phyloP scores from a whole-genome alignment of 371 early-diverging fungal genomes.

The Syncephalastrum racemosum region DNA sequence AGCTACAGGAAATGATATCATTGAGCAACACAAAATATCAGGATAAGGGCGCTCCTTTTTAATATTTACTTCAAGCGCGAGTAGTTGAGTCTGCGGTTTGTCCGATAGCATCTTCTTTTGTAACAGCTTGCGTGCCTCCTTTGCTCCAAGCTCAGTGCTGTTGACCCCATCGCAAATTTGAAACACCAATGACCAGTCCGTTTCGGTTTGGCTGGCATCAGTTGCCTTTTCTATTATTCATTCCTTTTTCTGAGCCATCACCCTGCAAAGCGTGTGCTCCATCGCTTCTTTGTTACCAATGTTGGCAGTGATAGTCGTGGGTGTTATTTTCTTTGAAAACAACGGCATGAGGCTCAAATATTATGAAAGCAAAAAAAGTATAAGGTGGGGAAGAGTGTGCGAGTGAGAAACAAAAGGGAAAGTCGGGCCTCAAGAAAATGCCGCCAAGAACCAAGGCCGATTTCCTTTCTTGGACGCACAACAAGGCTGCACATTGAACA shows the following conservation, averaged over 20 bases:
- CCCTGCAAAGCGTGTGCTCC: background rate
- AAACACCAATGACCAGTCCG: slow-evolving; percentile 48
- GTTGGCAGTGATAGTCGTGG: slow-evolving; percentile 41
- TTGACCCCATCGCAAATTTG: slow-evolving; percentile 44
- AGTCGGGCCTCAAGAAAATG: background rate
- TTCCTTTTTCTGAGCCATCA: slow-evolving; percentile 5
- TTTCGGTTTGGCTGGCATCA: slow-evolving; percentile 22
- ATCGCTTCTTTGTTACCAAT: slow-evolving; percentile 25
- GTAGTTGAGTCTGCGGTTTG: slow-evolving; percentile 33
- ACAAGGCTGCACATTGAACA: background rate
- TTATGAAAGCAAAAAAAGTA: too few relatives aligned
- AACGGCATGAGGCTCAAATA: slow-evolving; percentile 22
- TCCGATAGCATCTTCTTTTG: slow-evolving; percentile 46
- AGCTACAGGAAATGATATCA: slow-evolving; percentile 18
- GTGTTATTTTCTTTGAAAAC: slow-evolving; percentile 46
- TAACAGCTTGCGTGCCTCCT: slow-evolving; percentile 51
- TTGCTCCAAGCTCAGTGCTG: slow-evolving; percentile 40
- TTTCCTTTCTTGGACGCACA: slow-evolving; percentile 1
- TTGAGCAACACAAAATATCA: slow-evolving; percentile 4
- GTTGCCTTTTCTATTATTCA: slow-evolving; percentile 31
- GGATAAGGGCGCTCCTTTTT: background rate
- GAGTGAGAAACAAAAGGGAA: slow-evolving; percentile 2
- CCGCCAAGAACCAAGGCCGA: background rate
- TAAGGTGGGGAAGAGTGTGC: background rate
- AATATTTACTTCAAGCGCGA: slow-evolving; percentile 37